Evolutionary conservation across 2,329 filamentous ascomycete species (phyloP), one percentile per base, ranked within the genome.

Genomic region (Boeremia lycopersici): DNA sequence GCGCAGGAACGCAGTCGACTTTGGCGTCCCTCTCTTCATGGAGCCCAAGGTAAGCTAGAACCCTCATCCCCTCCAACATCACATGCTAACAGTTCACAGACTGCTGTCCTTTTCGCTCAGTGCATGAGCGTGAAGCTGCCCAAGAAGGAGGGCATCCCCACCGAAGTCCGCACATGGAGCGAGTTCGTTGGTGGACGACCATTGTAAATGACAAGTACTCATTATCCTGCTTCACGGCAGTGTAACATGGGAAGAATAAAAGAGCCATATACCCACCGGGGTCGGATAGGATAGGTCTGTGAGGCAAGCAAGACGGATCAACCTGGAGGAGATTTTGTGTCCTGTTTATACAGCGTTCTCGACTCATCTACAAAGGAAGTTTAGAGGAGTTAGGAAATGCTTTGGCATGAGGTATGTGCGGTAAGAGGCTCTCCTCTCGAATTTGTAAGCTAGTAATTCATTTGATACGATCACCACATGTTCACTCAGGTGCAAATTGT

Each of bases 41-140:
- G 93, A 98, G 81, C 91, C 93, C 49, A 93, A 95, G 88, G 92
- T 96, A 82, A 80, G 86, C 76, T 63, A 51, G 3, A 35, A 11
- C n/a, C 3, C 12, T 8, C 31, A 17, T 13, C 3, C 19, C 19
- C 6, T 5, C 8, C 5, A 11, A 6, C 8, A 31, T 4, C 30
- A 13, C 15, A 31, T 56, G 49, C 65, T 72, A 65, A 71, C 40
- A 6, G 39, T 12, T 46, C 3, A 25, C 63, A 97, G 92, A 99
- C 95, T 66, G 93, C 95, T 57, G 88, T 95, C 62, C 89, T 98
- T 68, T 98, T 98, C 72, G 92, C 95, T 59, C 90, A 91, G 77
- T 98, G 95, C 79, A 96, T 99, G 91, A 95, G 83, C 78, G 90
- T 92, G 83, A 99, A 98, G 83, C 84, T 99, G 44, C 95, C 95